Base-by-base conservation (phyloP, 2,329 filamentous ascomycete genomes). In the Paecilomyces dactylethromorphus region DNA sequence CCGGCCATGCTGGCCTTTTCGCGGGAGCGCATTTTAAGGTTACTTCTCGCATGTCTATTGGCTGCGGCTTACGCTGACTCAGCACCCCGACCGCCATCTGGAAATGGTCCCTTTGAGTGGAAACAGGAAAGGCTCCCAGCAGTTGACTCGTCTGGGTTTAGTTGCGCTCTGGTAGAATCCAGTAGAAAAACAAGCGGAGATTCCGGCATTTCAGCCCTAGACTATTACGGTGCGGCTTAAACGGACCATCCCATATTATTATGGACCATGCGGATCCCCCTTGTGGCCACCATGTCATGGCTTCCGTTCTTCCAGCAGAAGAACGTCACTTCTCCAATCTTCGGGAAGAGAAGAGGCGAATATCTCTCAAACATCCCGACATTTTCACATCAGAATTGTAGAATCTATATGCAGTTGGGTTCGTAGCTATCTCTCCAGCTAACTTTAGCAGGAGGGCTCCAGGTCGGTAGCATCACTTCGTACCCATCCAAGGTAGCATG, bases 1-100 rank as follows among this genome's bases (percentile, higher is more conserved):
- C 70, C 70, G 71, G 72, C 74, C 74, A 77, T 71, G 69, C 70
- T 77, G 75, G 74, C 75, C 75, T 77, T 76, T 77, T 77, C 73
- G 60, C 58, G 55, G 53, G 49, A 29, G 29, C 55, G 56, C 60
- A 64, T 68, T 67, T 67, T 69, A 66, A 71, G 73, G 71, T 71
- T 73, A 77, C 72, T 77, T 61, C 68, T 72, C 69, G 64, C 18
- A 8, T 39, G 31, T 1, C 70, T 62, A 76, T 77, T 78, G 75
- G 75, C 58, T 51, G 32, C n/a, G 45, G 26, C 58, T 59, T 56
- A 1, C n/a, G 58, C 54, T 75, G 65, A 74, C 59, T 74, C 66
- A 76, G 65, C 53, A 7, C 3, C 1, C n/a, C 26, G 22, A 31
- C 6, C 10, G 7, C 51, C 7, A 33, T 59, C 60, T 70, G 69